phyloP scores from a whole-genome alignment of 2,329 filamentous ascomycete genomes.

The Diplodia seriata region DNA sequence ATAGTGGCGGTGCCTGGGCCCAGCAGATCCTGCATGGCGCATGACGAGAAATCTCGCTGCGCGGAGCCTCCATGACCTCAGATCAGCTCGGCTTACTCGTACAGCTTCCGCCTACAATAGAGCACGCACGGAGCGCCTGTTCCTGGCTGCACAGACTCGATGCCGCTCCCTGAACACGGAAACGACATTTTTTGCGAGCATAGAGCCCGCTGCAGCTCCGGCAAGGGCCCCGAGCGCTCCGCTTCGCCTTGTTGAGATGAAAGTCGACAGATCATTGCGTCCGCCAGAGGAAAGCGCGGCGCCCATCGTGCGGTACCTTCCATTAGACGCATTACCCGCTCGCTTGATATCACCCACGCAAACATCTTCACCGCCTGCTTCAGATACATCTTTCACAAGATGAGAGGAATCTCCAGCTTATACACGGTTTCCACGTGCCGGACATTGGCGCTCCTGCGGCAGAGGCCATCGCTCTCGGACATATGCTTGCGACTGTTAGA shows the following conservation, averaged over 20 bases:
- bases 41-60: slow-evolving; percentile 23
- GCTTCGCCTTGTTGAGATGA: slow-evolving; percentile 9
- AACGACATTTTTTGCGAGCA: slow-evolving; percentile 3
- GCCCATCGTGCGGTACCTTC: slow-evolving; percentile 19
- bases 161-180: slow-evolving; percentile 22
- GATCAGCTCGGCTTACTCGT: slow-evolving; percentile 8
- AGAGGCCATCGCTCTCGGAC: too few species aligned
- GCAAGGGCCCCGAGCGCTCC: slow-evolving; percentile 4
- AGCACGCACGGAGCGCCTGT: slow-evolving; percentile 12
- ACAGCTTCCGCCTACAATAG: slow-evolving; percentile 3
- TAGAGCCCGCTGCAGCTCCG: neutral
- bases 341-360: slow-evolving; percentile 1
- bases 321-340: slow-evolving; percentile 22
- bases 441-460: slow-evolving; percentile 22
- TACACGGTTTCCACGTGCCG: slow-evolving; percentile 20
- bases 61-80: slow-evolving; percentile 3
- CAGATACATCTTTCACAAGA: slow-evolving; percentile 29
- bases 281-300: neutral
- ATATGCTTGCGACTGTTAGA: slow-evolving; percentile 16
- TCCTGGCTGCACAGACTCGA: slow-evolving; percentile 14
- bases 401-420: slow-evolving; percentile 17
- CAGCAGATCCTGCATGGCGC: slow-evolving; percentile 8
- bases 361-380: slow-evolving; percentile 25
- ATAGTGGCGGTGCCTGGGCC: neutral
- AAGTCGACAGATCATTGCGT: slow-evolving; percentile 1